These are phyloP conservation scores for Debaryomyces robertsiae DNA, from an alignment of 1,139 yeast species.

Conservation along the genomic window DNA sequence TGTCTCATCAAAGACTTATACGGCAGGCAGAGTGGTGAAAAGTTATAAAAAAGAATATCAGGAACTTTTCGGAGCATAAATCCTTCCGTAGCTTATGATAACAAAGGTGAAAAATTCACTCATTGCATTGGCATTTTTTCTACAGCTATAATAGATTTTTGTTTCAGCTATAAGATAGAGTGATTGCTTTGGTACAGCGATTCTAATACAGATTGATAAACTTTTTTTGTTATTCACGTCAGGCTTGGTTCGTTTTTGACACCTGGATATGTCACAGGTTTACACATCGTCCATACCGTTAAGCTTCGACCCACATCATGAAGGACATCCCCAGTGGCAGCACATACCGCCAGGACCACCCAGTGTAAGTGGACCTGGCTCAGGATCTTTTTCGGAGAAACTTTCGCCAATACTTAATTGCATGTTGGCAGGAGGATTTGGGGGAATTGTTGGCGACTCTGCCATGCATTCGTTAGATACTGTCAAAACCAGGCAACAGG, in stretches of 20 bases:
- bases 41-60: background rate
- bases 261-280: conserved; percentile 30
- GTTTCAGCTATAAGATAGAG: background rate
- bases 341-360: conserved; percentile 9
- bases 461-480: conserved; percentile 95
- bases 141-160: conserved; percentile 4
- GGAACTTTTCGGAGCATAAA: background rate
- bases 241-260: no score
- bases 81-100: background rate
- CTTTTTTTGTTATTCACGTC: background rate
- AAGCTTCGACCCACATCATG: conserved; percentile 34
- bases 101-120: background rate
- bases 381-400: background rate
- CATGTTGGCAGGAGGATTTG: conserved; percentile 88
- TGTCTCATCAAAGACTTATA: conserved; percentile 6
- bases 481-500: conserved; percentile 95
- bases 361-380: conserved; percentile 8
- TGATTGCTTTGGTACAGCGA: background rate
- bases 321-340: conserved; percentile 12
- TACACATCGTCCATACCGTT: conserved; percentile 47
- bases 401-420: conserved; percentile 59
- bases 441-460: conserved; percentile 92
- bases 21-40: background rate
- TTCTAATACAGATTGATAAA: background rate
- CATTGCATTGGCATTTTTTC: background rate